Evolutionary conservation across 2,329 filamentous ascomycete species (phyloP).

Genomic region (Colletotrichum viniferum): DNA sequence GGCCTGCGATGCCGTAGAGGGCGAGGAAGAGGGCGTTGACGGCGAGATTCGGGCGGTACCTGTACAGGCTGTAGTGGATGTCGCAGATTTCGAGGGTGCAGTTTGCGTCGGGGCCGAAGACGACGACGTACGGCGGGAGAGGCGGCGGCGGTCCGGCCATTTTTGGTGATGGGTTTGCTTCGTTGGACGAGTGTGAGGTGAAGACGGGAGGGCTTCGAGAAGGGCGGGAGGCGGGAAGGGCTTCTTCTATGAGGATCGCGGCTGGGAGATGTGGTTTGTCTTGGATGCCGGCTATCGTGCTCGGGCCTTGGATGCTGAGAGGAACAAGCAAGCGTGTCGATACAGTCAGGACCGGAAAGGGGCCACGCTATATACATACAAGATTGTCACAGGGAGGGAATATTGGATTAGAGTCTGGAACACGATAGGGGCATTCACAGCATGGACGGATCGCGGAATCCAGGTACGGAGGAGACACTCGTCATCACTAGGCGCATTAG

Average conservation of each 20-base stretch:
- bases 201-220: not conserved
- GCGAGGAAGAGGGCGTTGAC: constrained; percentile 47
- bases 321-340: not conserved
- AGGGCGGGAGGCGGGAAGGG: not conserved
- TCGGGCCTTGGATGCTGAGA: not conserved
- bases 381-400: not conserved
- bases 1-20: constrained; percentile 51
- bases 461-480: not conserved
- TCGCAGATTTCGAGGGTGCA: constrained; percentile 55
- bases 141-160: constrained; percentile 25
- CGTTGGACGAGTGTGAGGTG: not conserved
- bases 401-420: not conserved
- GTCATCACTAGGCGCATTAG: not conserved
- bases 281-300: not conserved
- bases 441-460: not conserved
- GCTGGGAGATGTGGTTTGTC: not conserved
- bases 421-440: not conserved
- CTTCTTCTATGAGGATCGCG: not conserved
- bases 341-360: not conserved
- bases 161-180: not conserved
- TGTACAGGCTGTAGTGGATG: constrained; percentile 48
- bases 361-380: not conserved
- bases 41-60: constrained; percentile 49
- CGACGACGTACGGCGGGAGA: constrained; percentile 21
- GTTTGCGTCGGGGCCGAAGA: constrained; percentile 52